phyloP scores from a whole-genome alignment of 768 basidiomycete species.

The Paxillus involutus region DNA sequence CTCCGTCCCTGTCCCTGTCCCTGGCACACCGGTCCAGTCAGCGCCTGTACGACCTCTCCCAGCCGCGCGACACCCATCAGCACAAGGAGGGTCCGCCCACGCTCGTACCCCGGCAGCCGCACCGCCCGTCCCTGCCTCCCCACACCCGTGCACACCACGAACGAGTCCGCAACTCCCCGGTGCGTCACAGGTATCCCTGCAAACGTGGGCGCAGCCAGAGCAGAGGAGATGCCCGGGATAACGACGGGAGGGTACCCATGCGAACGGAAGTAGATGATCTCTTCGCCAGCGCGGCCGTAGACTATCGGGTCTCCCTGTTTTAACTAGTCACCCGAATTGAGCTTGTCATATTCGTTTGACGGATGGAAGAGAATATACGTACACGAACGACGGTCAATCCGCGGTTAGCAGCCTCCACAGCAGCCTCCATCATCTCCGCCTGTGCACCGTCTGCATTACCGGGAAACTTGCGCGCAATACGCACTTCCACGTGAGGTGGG shows the following conservation, averaged over 20 bases:
- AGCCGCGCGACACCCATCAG: conserved; percentile 96
- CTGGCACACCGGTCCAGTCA: conserved; percentile 36
- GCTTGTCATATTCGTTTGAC: not conserved
- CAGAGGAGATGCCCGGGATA: conserved; percentile 88
- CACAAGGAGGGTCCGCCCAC: conserved; percentile 76
- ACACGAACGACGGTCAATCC: conserved; percentile 89
- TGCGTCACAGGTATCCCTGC: conserved; percentile 94
- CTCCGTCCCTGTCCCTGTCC: conserved; percentile 33
- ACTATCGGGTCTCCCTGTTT: conserved; percentile 98
- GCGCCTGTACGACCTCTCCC: conserved; percentile 62
- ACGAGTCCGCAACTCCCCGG: conserved; percentile 87
- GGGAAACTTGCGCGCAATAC: conserved; percentile 95
- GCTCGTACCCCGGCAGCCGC: conserved; percentile 83
- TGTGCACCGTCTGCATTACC: conserved; percentile 97
- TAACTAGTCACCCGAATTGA: conserved; percentile 45
- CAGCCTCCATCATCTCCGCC: conserved; percentile 90
- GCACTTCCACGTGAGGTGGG: conserved; percentile 66
- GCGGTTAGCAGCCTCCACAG: conserved; percentile 73
- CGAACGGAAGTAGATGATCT: conserved; percentile 87
- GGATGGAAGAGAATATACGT: conserved; percentile 25
- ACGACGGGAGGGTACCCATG: conserved; percentile 83
- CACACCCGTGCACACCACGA: conserved; percentile 93
- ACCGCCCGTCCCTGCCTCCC: conserved; percentile 84
- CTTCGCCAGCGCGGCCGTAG: conserved; percentile 93
- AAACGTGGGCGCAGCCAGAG: conserved; percentile 86